Evolutionary conservation across 768 basidiomycete genomes (phyloP).

Genomic region (Mycena chlorophos): DNA sequence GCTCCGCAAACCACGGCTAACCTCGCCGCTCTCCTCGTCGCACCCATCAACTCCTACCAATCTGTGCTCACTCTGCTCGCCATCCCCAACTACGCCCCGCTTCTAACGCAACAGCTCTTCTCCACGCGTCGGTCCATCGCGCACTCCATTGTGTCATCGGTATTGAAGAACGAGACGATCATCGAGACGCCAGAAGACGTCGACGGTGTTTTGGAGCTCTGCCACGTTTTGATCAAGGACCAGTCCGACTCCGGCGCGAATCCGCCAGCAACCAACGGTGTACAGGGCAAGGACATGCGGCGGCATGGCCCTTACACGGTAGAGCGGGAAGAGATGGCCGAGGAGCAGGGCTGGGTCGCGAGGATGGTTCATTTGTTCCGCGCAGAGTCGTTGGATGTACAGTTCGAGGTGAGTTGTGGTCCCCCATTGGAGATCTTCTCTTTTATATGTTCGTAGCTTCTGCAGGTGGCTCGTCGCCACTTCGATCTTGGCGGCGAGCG

Average conservation of each 20-base stretch:
- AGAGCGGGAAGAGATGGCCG: constrained; percentile 90
- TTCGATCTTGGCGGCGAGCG: constrained; percentile 92
- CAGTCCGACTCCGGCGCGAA: constrained; percentile 55
- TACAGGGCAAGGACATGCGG: constrained; percentile 45
- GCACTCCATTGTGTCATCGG: constrained; percentile 90
- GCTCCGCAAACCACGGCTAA: constrained; percentile 84
- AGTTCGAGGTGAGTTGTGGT: constrained; percentile 75
- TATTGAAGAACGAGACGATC: constrained; percentile 95
- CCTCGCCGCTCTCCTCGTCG: constrained; percentile 87
- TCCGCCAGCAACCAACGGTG: constrained; percentile 31
- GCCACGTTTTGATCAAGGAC: constrained; percentile 89
- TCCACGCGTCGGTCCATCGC: constrained; percentile 89
- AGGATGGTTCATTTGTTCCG: constrained; percentile 96
- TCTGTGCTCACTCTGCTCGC: constrained; percentile 97
- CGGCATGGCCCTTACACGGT: constrained; percentile 59
- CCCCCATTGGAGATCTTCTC: background rate
- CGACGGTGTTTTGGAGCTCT: constrained; percentile 88
- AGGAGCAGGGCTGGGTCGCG: constrained; percentile 99
- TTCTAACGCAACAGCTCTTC: constrained; percentile 85
- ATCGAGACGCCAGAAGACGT: constrained; percentile 95
- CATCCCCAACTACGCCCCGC: constrained; percentile 83
- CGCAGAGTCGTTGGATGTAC: constrained; percentile 80
- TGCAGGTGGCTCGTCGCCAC: constrained; percentile 88
- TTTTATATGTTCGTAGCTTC: constrained; percentile 50
- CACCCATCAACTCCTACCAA: constrained; percentile 95